These are phyloP conservation scores for Simplicillium sp. DNA, from an alignment of 2,329 filamentous ascomycete genomes.

Conservation along the genomic window DNA sequence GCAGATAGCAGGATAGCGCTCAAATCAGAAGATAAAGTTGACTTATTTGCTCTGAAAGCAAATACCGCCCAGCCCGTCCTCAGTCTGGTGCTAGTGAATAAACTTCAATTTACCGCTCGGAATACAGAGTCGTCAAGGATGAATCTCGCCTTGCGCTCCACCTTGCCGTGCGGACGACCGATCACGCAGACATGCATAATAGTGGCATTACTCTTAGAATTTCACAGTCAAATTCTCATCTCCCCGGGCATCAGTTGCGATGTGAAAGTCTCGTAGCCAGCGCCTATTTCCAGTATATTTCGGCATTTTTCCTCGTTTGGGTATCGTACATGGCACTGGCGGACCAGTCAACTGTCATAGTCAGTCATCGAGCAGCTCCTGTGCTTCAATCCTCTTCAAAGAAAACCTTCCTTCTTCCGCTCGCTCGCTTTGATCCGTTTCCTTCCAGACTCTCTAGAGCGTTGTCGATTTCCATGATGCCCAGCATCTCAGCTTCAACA, in stretches of 20 bases:
- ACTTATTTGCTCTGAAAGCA: conserved; percentile 21
- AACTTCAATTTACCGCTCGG: conserved; percentile 56
- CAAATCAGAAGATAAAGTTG: conserved; percentile 31
- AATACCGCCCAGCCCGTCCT: conserved; percentile 22
- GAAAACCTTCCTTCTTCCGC: conserved; percentile 40
- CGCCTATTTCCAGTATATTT: not conserved
- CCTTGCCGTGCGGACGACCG: conserved; percentile 59
- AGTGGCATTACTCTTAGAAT: conserved; percentile 1
- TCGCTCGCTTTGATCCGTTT: conserved; percentile 23
- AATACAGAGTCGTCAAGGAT: conserved; percentile 71
- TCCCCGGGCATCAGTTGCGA: too few species aligned
- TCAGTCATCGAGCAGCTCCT: conserved; percentile 11
- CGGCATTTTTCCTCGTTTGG: conserved; percentile 13
- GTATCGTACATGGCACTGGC: conserved; percentile 24
- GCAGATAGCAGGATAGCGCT: conserved; percentile 25
- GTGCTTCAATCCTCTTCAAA: conserved; percentile 30
- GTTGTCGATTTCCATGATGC: conserved; percentile 57
- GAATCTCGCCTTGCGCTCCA: conserved; percentile 67
- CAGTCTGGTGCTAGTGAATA: conserved; percentile 15
- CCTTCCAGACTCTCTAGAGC: conserved; percentile 46
- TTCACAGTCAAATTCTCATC: not conserved
- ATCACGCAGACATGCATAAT: conserved; percentile 5
- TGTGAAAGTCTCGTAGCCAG: not conserved
- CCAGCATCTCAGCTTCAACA: conserved; percentile 51
- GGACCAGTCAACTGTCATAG: conserved; percentile 7